These are phyloP conservation scores for Penstemon newberryi DNA, from an alignment of 257 asterid genomes.

Conservation along the genomic window DNA sequence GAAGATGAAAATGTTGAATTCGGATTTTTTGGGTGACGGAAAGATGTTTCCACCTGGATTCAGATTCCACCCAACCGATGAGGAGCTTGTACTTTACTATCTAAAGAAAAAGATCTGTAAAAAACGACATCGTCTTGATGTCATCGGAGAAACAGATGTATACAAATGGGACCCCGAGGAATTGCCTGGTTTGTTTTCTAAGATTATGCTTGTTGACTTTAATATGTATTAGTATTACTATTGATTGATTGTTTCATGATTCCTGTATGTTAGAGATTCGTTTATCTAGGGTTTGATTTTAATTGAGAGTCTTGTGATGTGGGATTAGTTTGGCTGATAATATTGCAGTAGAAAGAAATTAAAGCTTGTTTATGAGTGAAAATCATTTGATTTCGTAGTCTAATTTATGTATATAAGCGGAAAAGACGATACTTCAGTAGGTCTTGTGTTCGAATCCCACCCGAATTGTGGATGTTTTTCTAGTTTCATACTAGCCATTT, in stretches of 20 bases:
- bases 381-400: background rate
- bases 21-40: constrained; percentile 39
- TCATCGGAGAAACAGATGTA: constrained; percentile 68
- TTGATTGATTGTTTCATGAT: background rate
- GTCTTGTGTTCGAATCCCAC: no score
- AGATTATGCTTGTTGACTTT: background rate
- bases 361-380: no score
- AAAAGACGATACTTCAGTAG: no score
- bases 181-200: constrained; percentile 59
- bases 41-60: constrained; percentile 74
- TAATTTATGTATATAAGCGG: background rate
- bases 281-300: constrained; percentile 8
- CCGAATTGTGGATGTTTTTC: no score
- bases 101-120: constrained; percentile 75
- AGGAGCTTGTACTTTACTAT: constrained; percentile 74
- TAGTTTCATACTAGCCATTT: no score
- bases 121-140: constrained; percentile 48
- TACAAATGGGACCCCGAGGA: constrained; percentile 91
- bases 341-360: background rate
- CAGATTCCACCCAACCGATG: constrained; percentile 92
- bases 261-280: background rate
- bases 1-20: constrained; percentile 28
- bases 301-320: constrained; percentile 6
- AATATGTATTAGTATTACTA: background rate
- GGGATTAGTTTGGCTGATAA: background rate